Percentiles rank a stretch among this genome's conserved stretches.
phyloP scores from a whole-genome alignment of 768 basidiomycete species.

The Mycena kentingensis region DNA sequence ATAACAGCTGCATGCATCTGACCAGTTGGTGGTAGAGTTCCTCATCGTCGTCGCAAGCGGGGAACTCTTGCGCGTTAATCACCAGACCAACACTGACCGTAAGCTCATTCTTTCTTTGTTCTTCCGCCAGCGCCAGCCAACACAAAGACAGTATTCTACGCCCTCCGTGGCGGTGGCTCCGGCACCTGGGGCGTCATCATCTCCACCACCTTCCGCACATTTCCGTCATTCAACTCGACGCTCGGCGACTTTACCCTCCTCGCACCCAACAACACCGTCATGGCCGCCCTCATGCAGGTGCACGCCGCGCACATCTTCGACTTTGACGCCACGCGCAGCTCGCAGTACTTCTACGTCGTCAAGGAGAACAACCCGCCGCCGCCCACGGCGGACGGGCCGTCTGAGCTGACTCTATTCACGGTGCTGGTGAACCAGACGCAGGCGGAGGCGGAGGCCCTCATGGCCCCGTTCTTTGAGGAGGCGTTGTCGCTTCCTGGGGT shows the following conservation, averaged over 20 bases:
- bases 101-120: not conserved
- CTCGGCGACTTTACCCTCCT: slow-evolving; percentile 21
- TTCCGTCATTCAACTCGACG: slow-evolving; percentile 34
- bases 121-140: not conserved
- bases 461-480: slow-evolving; percentile 27
- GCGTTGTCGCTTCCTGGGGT: slow-evolving; percentile 20
- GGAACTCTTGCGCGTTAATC: slow-evolving; percentile 3
- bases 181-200: slow-evolving; percentile 43
- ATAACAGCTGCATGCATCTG: too few species aligned
- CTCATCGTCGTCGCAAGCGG: slow-evolving; percentile 8
- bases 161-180: slow-evolving; percentile 30
- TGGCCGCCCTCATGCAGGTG: slow-evolving; percentile 29
- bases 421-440: slow-evolving; percentile 1
- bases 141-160: slow-evolving; percentile 27
- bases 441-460: slow-evolving; percentile 15
- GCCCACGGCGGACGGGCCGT: not conserved
- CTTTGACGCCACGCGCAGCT: slow-evolving; percentile 30
- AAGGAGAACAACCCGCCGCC: not conserved
- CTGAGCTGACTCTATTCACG: slow-evolving; percentile 25
- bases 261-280: slow-evolving; percentile 19
- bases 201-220: slow-evolving; percentile 37
- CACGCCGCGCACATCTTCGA: slow-evolving; percentile 41
- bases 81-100: slow-evolving; percentile 3
- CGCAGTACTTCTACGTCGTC: slow-evolving; percentile 33
- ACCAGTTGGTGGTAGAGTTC: slow-evolving; percentile 1